phyloP scores from a whole-genome alignment of 2,329 filamentous ascomycete species.

The Paecilomyces variotii region DNA sequence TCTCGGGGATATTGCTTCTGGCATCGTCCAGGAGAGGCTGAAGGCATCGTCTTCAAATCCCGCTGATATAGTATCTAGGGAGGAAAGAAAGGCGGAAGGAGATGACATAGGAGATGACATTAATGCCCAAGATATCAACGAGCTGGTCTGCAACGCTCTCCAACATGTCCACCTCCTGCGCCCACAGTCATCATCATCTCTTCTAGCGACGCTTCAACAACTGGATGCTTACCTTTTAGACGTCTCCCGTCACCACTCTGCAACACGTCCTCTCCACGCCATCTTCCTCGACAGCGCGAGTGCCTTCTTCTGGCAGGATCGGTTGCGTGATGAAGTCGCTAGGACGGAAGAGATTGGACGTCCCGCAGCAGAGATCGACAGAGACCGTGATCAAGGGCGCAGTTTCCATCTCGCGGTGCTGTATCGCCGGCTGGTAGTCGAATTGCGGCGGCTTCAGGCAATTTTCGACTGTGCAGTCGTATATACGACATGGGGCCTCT shows the following conservation, averaged over 20 bases:
- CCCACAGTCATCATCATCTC: conserved; percentile 43
- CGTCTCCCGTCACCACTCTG: conserved; percentile 37
- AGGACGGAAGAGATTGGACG: conserved; percentile 30
- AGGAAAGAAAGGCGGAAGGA: background rate
- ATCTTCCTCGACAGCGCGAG: conserved; percentile 49
- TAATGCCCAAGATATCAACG: conserved; percentile 14
- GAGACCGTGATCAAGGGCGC: conserved; percentile 16
- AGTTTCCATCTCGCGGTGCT: conserved; percentile 24
- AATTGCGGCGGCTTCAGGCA: conserved; percentile 28
- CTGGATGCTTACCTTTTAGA: conserved; percentile 46
- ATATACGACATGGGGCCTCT: conserved; percentile 26
- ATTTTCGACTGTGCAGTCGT: conserved; percentile 32
- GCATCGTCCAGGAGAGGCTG: conserved; percentile 16
- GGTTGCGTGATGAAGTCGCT: conserved; percentile 36
- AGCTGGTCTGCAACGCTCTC: conserved; percentile 33
- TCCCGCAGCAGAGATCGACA: conserved; percentile 18
- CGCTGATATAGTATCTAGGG: background rate
- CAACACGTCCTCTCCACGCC: conserved; percentile 38
- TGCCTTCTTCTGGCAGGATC: conserved; percentile 49
- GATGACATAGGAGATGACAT: conserved; percentile 10
- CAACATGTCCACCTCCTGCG: conserved; percentile 52
- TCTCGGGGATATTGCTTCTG: conserved; percentile 28
- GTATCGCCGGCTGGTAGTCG: conserved; percentile 20
- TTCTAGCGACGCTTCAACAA: conserved; percentile 42
- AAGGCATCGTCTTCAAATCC: conserved; percentile 1